Percentiles rank a stretch among this genome's conserved stretches.
Evolutionary conservation across 2,329 filamentous ascomycete genomes (phyloP).

Genomic region (Aureobasidium mangrovei): DNA sequence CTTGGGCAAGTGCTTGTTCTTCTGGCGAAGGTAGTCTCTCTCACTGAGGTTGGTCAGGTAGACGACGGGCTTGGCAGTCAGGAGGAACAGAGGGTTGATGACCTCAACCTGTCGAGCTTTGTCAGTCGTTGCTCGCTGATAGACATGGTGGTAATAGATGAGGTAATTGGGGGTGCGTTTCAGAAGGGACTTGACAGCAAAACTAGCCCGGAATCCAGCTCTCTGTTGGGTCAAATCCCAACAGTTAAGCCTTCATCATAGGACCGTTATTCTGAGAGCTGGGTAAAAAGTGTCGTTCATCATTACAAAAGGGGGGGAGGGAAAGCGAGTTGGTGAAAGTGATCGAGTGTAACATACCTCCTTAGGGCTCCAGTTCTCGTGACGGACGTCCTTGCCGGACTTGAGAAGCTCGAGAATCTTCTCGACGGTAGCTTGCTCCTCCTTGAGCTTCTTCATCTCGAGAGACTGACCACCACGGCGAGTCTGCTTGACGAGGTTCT

Average conservation of each 20-base stretch:
- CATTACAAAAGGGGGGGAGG: constrained; percentile 48
- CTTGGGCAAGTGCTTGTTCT: constrained; percentile 97
- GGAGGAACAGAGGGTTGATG: constrained; percentile 92
- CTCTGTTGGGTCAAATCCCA: constrained; percentile 51
- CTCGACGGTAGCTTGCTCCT: constrained; percentile 88
- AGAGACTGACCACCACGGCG: constrained; percentile 86
- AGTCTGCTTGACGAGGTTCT: constrained; percentile 89
- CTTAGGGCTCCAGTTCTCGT: constrained; percentile 81
- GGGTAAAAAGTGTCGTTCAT: constrained; percentile 99
- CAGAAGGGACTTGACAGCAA: constrained; percentile 36
- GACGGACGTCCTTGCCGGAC: constrained; percentile 86
- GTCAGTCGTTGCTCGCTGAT: neutral
- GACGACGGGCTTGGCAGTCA: constrained; percentile 94
- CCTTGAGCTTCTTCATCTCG: constrained; percentile 94
- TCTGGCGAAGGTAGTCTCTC: constrained; percentile 94
- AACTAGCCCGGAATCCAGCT: constrained; percentile 9
- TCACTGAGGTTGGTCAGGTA: constrained; percentile 96
- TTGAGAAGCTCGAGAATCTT: constrained; percentile 78
- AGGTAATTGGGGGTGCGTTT: constrained; percentile 16
- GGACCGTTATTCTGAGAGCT: constrained; percentile 61
- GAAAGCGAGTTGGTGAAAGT: constrained; percentile 19
- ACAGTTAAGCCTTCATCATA: constrained; percentile 11
- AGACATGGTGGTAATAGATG: neutral
- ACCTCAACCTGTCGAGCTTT: constrained; percentile 67
- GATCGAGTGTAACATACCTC: constrained; percentile 60